These are phyloP conservation scores for Penicillium sumatraense DNA, from an alignment of 2,329 filamentous ascomycete genomes.

Conservation along the genomic window DNA sequence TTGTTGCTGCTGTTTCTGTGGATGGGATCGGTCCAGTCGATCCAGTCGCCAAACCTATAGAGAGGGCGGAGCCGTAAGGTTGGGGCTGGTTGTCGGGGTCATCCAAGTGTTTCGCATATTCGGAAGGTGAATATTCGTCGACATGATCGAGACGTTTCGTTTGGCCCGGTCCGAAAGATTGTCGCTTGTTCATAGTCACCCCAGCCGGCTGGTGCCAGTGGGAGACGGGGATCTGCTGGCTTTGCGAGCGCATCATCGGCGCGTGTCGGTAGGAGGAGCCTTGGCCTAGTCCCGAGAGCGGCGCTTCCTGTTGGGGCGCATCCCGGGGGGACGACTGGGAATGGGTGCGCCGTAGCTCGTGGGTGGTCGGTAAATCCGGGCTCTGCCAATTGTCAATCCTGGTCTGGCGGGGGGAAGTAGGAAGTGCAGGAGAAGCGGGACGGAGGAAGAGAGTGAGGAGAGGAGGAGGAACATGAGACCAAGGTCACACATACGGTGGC, in stretches of 20 bases:
- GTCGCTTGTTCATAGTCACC: slow-evolving; percentile 33
- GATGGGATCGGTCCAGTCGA: slow-evolving; percentile 13
- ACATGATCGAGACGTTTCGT: slow-evolving; percentile 40
- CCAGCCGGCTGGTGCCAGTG: slow-evolving; percentile 31
- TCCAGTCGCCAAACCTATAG: slow-evolving; percentile 16
- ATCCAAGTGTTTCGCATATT: slow-evolving; percentile 46
- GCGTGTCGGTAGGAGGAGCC: slow-evolving; percentile 36
- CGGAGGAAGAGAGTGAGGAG: slow-evolving; percentile 29
- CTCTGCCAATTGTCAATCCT: slow-evolving; percentile 50
- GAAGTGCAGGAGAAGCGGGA: slow-evolving; percentile 29
- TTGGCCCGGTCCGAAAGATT: slow-evolving; percentile 36
- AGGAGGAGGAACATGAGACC: slow-evolving; percentile 40
- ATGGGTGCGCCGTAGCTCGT: slow-evolving; percentile 36
- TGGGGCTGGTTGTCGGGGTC: slow-evolving; percentile 30
- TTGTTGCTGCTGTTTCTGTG: background rate
- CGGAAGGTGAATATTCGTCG: slow-evolving; percentile 47
- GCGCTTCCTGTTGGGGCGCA: slow-evolving; percentile 31
- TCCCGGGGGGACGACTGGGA: slow-evolving; percentile 37
- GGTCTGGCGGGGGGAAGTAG: slow-evolving; percentile 33
- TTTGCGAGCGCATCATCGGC: slow-evolving; percentile 45
- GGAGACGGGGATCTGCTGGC: slow-evolving; percentile 41
- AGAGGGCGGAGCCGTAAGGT: slow-evolving; percentile 30
- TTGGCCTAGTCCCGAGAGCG: slow-evolving; percentile 28
- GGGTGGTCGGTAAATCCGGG: slow-evolving; percentile 41
- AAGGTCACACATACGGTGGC: slow-evolving; percentile 51